Evolutionary conservation across 805 yeast species (phyloP).

Genomic region (Ogataea saltuana): DNA sequence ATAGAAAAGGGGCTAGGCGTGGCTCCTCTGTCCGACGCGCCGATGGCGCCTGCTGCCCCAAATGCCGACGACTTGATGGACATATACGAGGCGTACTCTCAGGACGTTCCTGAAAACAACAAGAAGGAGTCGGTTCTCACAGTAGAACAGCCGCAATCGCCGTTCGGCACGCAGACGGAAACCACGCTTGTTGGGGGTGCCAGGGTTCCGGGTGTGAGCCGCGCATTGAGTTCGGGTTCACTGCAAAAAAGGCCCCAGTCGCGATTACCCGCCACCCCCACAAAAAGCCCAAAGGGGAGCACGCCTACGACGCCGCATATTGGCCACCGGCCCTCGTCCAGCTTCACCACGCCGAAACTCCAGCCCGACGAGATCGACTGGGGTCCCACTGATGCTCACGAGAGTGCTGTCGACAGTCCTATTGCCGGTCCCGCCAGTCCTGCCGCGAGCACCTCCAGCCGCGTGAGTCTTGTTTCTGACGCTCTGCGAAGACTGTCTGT

Average conservation of each 20-base stretch:
- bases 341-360: conserved; percentile 5
- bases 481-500: conserved; percentile 1
- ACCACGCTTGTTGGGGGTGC: background rate
- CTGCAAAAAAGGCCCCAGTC: conserved; percentile 3
- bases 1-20: background rate
- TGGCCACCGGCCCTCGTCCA: conserved; percentile 3
- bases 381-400: background rate
- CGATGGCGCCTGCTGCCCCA: conserved; percentile 1
- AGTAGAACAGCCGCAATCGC: too few relatives aligned
- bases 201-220: background rate
- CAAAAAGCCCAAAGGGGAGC: background rate
- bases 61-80: conserved; percentile 2
- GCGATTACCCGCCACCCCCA: conserved; percentile 6
- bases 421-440: too few relatives aligned
- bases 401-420: too few relatives aligned
- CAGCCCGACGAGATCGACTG: conserved; percentile 6
- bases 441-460: background rate
- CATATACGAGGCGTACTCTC: background rate
- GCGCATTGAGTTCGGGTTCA: background rate
- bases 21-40: background rate
- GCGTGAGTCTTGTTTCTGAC: conserved; percentile 3
- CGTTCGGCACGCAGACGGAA: background rate
- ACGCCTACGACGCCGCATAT: background rate
- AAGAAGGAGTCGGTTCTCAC: background rate
- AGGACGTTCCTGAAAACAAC: background rate